A percentile compares a stretch with the other conserved stretches of the same genome.
Conservation (phyloP, 345 rosid genomes). For the Hypericum androsaemum region DNA sequence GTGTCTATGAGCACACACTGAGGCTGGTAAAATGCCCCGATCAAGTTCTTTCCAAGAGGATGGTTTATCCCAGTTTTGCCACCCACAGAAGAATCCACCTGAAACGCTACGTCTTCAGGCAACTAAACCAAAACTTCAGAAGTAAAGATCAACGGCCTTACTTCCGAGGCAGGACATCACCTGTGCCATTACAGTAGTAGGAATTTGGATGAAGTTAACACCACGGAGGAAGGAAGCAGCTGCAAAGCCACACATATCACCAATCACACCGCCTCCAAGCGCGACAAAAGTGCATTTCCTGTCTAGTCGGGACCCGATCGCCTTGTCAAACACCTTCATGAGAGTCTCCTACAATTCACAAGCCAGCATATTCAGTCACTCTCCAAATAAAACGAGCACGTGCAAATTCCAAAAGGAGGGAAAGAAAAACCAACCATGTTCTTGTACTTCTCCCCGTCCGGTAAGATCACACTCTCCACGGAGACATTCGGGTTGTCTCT, state of each 20-base stretch:
- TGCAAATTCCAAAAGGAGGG: background rate
- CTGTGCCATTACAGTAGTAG: conserved; percentile 99
- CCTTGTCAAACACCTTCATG: conserved; percentile 92
- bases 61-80: conserved; percentile 98
- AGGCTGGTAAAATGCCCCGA: conserved; percentile 98
- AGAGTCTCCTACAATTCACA: conserved; percentile 50
- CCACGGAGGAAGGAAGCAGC: conserved; percentile 96
- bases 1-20: conserved; percentile 89
- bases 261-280: conserved; percentile 96
- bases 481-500: conserved; percentile 72
- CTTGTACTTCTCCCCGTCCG: conserved; percentile 91
- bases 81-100: conserved; percentile 99
- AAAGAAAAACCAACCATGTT: conserved; percentile 48
- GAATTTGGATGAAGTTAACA: conserved; percentile 96
- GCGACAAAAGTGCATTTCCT: conserved; percentile 84
- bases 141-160: background rate
- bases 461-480: conserved; percentile 71
- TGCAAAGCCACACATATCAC: conserved; percentile 96
- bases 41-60: conserved; percentile 87
- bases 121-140: background rate
- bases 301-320: conserved; percentile 78
- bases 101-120: conserved; percentile 1
- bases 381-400: background rate
- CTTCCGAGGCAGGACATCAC: conserved; percentile 18
- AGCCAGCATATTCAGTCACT: conserved; percentile 8